Percentiles rank a stretch among this genome's conserved stretches.
Conservation (phyloP, 805 yeast genomes). For the Candida nemodendra region DNA sequence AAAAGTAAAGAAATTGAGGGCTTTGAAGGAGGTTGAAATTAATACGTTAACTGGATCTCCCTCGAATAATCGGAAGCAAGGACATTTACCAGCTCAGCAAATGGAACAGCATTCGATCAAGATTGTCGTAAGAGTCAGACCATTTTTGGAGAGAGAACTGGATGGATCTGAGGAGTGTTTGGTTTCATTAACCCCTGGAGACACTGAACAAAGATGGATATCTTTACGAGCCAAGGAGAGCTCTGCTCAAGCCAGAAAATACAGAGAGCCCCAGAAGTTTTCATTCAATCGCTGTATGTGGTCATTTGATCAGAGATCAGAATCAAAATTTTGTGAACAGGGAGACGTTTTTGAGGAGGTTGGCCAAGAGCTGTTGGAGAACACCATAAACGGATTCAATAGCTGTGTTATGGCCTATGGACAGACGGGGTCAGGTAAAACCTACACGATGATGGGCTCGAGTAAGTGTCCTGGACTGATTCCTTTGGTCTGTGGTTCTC, state of each 20-base stretch:
- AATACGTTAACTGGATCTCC: neutral
- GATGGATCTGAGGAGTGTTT: conserved; percentile 17
- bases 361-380: conserved; percentile 60
- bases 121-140: conserved; percentile 50
- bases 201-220: conserved; percentile 6
- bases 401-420: conserved; percentile 54
- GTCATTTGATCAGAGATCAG: conserved; percentile 39
- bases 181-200: conserved; percentile 32
- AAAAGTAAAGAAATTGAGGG: conserved; percentile 12
- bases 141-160: conserved; percentile 34
- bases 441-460: conserved; percentile 73
- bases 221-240: conserved; percentile 7
- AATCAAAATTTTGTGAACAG: conserved; percentile 44
- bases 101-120: conserved; percentile 15
- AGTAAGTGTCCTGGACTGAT: conserved; percentile 57
- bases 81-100: neutral
- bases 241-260: conserved; percentile 14
- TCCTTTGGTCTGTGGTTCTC: conserved; percentile 55
- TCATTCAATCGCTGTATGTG: conserved; percentile 52
- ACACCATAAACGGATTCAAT: conserved; percentile 59
- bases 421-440: conserved; percentile 82
- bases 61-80: neutral
- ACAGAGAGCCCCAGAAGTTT: conserved; percentile 36
- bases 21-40: conserved; percentile 4
- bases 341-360: conserved; percentile 46